Evolutionary conservation across 257 asterid species (phyloP), one percentile per base, ranked within the genome.

Genomic region (Handroanthus guayacan): DNA sequence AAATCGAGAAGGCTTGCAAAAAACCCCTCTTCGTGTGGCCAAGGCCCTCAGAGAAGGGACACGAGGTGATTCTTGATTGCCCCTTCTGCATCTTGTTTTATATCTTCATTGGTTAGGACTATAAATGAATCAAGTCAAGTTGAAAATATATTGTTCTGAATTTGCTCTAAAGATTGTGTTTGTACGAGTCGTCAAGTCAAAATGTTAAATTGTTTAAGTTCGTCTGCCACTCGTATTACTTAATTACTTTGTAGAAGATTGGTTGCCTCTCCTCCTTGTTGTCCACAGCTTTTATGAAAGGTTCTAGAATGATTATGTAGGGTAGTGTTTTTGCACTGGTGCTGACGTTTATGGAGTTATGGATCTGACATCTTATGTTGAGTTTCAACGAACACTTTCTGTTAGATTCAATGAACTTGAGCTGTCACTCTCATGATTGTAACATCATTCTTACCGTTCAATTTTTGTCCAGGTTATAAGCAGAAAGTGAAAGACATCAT

Each of bases 21-120:
- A 87, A 82, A 95, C 99, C 12, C 99, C 99, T 69, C 87, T 83
- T 74, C 97, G 99, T 16, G 98, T 93, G 6, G 99, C 99, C 16
- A 91, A 91, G 82, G 98, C 99, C 55, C 86, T 93, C 1, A 38
- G 83, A 17, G 96, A 93, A 79, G 99, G 98, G 50, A 93, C 99
- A 1, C 78, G 89, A 89, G 99, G 99, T 95, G 73, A 77, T 38
- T 62, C 41, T 77, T 69, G 20, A 54, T 79, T 78, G 14, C 55
- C 79, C 79, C 31, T 67, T 36, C 2, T 72, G 60, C 75, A 56
- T 67, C 55, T 69, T 69, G 17, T 20, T 69, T 80, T 44, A 2
- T 37, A 62, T 14, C 69, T 31, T 71, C 38, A 13, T 69, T 5
- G 71, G 34, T 5, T 9, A 4, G 5, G 47, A 43, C 31, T 25